These are phyloP conservation scores for Ensete ventricosum DNA, from an alignment of 176 grass and related monocot genomes.

Conservation along the genomic window DNA sequence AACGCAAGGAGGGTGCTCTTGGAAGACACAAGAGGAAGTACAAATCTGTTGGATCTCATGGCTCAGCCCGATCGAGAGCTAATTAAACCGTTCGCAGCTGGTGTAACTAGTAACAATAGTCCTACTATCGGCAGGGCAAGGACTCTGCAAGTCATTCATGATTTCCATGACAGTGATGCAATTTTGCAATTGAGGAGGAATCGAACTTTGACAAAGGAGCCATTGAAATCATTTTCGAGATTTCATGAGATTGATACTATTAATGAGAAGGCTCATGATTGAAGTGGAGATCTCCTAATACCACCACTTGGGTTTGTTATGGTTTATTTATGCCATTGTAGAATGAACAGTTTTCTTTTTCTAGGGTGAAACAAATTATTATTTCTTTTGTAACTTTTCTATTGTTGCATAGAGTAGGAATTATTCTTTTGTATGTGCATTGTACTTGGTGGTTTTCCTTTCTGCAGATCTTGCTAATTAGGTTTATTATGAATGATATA, in stretches of 20 bases:
- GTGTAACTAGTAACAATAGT: background rate
- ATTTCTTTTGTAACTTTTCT: background rate
- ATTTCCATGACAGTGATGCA: slow-evolving; percentile 4
- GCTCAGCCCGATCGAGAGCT: background rate
- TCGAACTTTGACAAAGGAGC: background rate
- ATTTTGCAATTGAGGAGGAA: background rate
- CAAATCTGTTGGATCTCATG: too few relatives aligned
- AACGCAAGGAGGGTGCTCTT: background rate
- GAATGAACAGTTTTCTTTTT: background rate
- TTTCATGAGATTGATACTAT: background rate
- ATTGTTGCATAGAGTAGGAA: background rate
- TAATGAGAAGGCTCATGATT: background rate
- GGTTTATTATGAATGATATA: background rate
- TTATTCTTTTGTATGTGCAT: slow-evolving; percentile 4
- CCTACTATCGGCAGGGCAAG: background rate
- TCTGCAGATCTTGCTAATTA: background rate
- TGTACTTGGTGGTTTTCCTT: background rate
- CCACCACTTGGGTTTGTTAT: background rate
- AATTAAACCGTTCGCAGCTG: background rate
- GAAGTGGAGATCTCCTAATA: background rate
- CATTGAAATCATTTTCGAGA: background rate
- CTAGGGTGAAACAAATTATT: background rate
- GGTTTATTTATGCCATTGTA: background rate
- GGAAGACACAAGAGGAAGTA: too few relatives aligned
- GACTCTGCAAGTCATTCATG: background rate